Conservation (phyloP, 208 protist genomes). For the Trypanosomatidae sp. region DNA sequence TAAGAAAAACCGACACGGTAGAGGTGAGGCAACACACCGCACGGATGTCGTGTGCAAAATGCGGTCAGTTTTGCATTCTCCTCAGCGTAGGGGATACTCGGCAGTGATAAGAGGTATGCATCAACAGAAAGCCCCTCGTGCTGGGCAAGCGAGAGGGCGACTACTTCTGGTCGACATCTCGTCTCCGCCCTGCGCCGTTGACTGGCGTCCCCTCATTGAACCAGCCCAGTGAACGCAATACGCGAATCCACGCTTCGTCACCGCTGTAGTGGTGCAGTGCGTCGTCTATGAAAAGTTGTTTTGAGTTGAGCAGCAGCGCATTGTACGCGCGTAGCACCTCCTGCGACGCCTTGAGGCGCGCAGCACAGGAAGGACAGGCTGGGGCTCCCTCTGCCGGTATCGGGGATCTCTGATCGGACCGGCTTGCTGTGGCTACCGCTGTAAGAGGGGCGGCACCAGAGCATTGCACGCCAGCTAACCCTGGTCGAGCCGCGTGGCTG, state of each 20-base stretch:
- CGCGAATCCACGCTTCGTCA: slow-evolving; percentile 61
- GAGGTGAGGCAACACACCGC: neutral
- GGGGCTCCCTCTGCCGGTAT: slow-evolving; percentile 2
- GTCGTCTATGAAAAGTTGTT: slow-evolving; percentile 52
- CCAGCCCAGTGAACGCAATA: slow-evolving; percentile 46
- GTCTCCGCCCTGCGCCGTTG: no score
- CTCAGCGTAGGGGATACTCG: neutral
- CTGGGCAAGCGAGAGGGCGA: neutral
- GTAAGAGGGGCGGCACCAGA: neutral
- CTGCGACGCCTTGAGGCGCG: slow-evolving; percentile 12
- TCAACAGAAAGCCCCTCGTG: neutral
- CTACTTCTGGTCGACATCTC: neutral
- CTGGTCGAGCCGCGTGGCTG: neutral
- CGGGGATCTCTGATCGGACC: neutral
- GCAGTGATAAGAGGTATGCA: neutral
- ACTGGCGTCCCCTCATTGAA: neutral
- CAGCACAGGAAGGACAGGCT: slow-evolving; percentile 26
- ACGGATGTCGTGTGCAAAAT: neutral
- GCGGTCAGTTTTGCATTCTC: neutral
- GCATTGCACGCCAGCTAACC: neutral
- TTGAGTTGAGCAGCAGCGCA: slow-evolving; percentile 45
- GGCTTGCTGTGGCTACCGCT: neutral
- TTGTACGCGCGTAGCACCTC: slow-evolving; percentile 28
- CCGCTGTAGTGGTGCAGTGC: slow-evolving; percentile 63
- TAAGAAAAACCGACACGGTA: neutral